A percentile compares a stretch with the other conserved stretches of the same genome.
Conservation (phyloP, 2,329 filamentous ascomycete genomes). For the Pseudogymnoascus sp. region DNA sequence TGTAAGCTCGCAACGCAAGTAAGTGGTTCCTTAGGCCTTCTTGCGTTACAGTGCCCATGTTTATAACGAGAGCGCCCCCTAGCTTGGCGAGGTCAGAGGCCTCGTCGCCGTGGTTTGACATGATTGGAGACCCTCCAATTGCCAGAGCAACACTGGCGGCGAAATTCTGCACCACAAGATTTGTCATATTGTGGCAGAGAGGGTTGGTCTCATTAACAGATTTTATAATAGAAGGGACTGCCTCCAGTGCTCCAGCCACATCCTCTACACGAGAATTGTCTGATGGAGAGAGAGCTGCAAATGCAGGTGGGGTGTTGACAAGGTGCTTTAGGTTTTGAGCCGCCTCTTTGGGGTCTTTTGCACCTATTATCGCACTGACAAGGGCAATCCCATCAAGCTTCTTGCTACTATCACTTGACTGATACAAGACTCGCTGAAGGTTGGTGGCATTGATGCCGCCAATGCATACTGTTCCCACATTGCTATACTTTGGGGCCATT, state of each 20-base stretch:
- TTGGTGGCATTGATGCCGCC: conserved; percentile 79
- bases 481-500: conserved; percentile 35
- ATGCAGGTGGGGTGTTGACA: conserved; percentile 33
- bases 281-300: conserved; percentile 16
- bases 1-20: conserved; percentile 73
- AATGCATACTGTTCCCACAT: conserved; percentile 68
- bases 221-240: conserved; percentile 40
- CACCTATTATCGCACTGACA: conserved; percentile 79
- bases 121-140: conserved; percentile 83
- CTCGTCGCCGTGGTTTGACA: conserved; percentile 82
- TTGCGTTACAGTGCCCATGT: conserved; percentile 86
- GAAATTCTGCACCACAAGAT: conserved; percentile 90
- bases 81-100: conserved; percentile 70
- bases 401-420: conserved; percentile 49
- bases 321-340: conserved; percentile 51
- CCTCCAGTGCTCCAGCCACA: conserved; percentile 19
- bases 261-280: conserved; percentile 17
- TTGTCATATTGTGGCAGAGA: conserved; percentile 94
- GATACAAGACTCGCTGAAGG: conserved; percentile 63
- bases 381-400: conserved; percentile 74
- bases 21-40: conserved; percentile 65
- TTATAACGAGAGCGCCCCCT: conserved; percentile 74
- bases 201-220: conserved; percentile 55
- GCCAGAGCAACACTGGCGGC: conserved; percentile 83
- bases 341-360: conserved; percentile 56